phyloP scores from a whole-genome alignment of 805 yeast genomes.

The Candida pseudoglaebosa region DNA sequence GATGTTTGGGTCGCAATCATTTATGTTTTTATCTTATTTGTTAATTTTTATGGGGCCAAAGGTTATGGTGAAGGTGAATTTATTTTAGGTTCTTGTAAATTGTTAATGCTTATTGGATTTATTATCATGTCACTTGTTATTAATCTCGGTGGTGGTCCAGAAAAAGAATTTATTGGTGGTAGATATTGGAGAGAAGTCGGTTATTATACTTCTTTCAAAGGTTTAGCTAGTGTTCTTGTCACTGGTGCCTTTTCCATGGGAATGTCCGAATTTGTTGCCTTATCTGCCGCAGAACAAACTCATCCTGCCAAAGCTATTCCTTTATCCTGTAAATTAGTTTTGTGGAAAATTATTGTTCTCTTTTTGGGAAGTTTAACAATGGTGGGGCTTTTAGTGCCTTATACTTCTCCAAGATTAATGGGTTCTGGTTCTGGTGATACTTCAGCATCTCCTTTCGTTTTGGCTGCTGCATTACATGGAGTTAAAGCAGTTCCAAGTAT shows the following conservation, averaged over 20 bases:
- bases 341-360: conserved; percentile 34
- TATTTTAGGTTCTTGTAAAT: conserved; percentile 32
- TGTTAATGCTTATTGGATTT: conserved; percentile 36
- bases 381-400: conserved; percentile 39
- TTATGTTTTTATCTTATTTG: conserved; percentile 39
- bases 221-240: conserved; percentile 35
- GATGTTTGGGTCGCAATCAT: conserved; percentile 57
- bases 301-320: conserved; percentile 39
- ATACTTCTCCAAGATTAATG: conserved; percentile 28
- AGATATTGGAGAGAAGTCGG: conserved; percentile 40
- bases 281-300: conserved; percentile 35
- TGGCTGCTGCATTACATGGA: conserved; percentile 40
- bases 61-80: conserved; percentile 47
- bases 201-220: conserved; percentile 34
- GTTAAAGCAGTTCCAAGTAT: conserved; percentile 37
- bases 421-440: conserved; percentile 29
- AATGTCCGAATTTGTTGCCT: conserved; percentile 37
- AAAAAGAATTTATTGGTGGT: conserved; percentile 38
- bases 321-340: conserved; percentile 37
- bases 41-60: conserved; percentile 44
- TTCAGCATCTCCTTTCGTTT: conserved; percentile 40
- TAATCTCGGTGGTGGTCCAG: conserved; percentile 34
- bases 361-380: conserved; percentile 37
- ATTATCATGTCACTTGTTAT: conserved; percentile 38
- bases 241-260: conserved; percentile 41